Evolutionary conservation across 345 rosid species (phyloP), one percentile per base, ranked within the genome.

Genomic region (Rhizophora mangle): DNA sequence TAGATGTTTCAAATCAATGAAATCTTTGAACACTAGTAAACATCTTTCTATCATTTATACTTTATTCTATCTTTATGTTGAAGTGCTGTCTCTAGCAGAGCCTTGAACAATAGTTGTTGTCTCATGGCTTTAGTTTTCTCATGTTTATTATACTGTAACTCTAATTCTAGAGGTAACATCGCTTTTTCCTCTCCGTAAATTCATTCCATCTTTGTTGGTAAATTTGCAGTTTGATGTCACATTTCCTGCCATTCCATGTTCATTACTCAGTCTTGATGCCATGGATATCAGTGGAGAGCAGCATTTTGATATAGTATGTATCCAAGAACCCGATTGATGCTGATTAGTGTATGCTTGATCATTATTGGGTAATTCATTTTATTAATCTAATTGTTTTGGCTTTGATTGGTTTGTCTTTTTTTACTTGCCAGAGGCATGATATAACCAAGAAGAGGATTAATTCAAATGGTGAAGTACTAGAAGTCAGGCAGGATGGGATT

Each of bases 231-330:
- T 77, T 72, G 80, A 77, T 72, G 61, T 77, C 60, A 67, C 76
- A 52, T 77, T 77, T 64, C 80, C 80, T 29, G 62, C 70, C 57
- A 32, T 77, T 68, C 76, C 76, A 36, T 77, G 80, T 20, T 72
- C 76, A 19, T 68, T 77, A 30, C 73, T 77, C 56, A 72, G 76
- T 52, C 39, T 77, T 21, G 80, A 77, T 63, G 70, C 76, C 66
- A 72, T 77, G 66, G 80, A 77, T 68, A 72, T 77, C 64, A 77
- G 75, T 49, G 80, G 80, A 59, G 80, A 77, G 72, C 76, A 72
- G 51, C 80, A 77, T 64, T 60, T 71, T 63, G 80, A 77, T 72
- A 72, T 77, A 21, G 80, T 77, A 63, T 30, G 76, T 67, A 29
- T 29, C 6, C 57, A 3, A 24, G 51, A 39, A 19, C 2, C 51